Evolutionary conservation across 1,284 basidiomycete genomes (phyloP).

Genomic region (Puccinia polysora): DNA sequence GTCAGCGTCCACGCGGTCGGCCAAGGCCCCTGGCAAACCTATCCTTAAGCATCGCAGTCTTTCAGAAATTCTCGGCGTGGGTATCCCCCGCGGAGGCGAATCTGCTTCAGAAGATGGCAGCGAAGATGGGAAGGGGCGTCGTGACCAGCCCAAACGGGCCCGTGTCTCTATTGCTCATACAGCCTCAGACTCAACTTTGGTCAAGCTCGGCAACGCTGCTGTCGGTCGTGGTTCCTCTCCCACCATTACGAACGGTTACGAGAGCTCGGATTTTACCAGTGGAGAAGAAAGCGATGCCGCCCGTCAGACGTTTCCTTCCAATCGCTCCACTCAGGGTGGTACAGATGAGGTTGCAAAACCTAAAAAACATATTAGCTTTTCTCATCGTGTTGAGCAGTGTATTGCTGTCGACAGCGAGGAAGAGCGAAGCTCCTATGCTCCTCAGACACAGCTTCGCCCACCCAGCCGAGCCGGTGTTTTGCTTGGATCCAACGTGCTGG

Average conservation of each 20-base stretch:
- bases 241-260: constrained; percentile 45
- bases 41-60: constrained; percentile 95
- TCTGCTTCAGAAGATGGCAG: constrained; percentile 57
- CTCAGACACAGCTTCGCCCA: constrained; percentile 4
- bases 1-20: constrained; percentile 9
- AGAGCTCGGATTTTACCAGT: constrained; percentile 39
- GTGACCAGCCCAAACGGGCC: constrained; percentile 31
- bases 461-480: background rate
- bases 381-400: constrained; percentile 95
- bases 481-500: constrained; percentile 41
- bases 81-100: constrained; percentile 51
- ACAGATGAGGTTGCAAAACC: constrained; percentile 47
- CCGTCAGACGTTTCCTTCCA: constrained; percentile 50
- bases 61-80: constrained; percentile 67
- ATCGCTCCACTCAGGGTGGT: constrained; percentile 31
- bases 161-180: constrained; percentile 42
- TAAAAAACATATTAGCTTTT: constrained; percentile 84
- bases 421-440: constrained; percentile 45
- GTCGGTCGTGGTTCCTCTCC: constrained; percentile 43
- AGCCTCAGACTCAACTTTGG: constrained; percentile 47
- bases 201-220: constrained; percentile 43
- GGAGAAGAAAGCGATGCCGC: constrained; percentile 51
- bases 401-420: constrained; percentile 70
- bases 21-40: constrained; percentile 61
- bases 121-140: constrained; percentile 46